These are phyloP conservation scores for Ciborinia camelliae DNA, from an alignment of 2,329 filamentous ascomycete genomes.

Conservation along the genomic window DNA sequence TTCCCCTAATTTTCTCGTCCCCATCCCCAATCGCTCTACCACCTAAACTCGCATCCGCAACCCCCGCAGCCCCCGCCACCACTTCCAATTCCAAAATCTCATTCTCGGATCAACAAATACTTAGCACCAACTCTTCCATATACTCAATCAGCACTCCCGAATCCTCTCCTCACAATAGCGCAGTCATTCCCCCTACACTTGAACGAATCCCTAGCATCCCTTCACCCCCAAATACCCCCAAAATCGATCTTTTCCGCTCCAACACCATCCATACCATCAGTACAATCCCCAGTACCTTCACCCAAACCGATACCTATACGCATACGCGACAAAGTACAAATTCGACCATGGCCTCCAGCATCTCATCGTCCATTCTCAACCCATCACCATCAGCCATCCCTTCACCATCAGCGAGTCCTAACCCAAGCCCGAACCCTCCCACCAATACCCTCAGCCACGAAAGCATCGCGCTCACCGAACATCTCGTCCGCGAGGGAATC, in stretches of 20 bases:
- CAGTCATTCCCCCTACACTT: not conserved
- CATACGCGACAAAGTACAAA: not conserved
- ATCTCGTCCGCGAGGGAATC: conserved; percentile 8
- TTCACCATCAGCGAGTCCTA: too few species aligned
- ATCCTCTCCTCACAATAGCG: not conserved
- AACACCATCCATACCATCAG: not conserved
- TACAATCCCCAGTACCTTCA: not conserved
- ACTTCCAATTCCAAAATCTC: not conserved
- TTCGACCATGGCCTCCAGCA: not conserved
- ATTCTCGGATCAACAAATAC: not conserved
- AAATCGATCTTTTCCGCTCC: not conserved
- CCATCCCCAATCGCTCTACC: not conserved
- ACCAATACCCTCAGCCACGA: not conserved
- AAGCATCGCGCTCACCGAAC: not conserved
- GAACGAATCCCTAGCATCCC: not conserved
- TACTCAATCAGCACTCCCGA: not conserved
- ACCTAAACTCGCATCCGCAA: not conserved
- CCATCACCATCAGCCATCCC: not conserved
- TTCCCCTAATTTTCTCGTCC: conserved; percentile 3
- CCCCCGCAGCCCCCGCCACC: not conserved
- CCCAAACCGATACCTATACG: not conserved
- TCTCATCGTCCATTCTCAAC: not conserved
- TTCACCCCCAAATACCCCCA: conserved; percentile 1
- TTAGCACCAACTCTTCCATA: not conserved
- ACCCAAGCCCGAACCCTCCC: too few species aligned